These are phyloP conservation scores for Orychophragmus violaceus DNA, from an alignment of 345 rosid species.

Conservation along the genomic window DNA sequence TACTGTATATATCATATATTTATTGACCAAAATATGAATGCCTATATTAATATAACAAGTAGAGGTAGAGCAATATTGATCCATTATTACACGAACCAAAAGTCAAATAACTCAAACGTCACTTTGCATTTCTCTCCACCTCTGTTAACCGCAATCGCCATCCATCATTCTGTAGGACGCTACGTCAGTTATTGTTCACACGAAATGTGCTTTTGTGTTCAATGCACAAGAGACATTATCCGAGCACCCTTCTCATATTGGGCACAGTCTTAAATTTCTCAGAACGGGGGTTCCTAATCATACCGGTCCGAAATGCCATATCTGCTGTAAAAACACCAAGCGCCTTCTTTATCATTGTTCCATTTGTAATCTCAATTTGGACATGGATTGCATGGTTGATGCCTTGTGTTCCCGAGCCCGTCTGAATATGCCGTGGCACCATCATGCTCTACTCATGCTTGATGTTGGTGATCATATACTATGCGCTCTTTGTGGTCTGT, in stretches of 20 bases:
- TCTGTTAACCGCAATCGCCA: no score
- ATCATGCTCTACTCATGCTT: neutral
- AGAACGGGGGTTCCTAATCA: neutral
- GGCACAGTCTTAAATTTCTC: neutral
- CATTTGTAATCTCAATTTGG: neutral
- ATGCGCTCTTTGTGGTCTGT: neutral
- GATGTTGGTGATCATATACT: accelerated
- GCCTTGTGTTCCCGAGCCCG: neutral
- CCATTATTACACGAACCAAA: no score
- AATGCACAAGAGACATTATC: no score
- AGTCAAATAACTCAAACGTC: no score
- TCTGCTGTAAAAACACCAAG: neutral
- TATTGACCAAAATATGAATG: no score
- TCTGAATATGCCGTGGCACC: no score
- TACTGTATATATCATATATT: no score
- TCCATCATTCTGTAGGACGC: no score
- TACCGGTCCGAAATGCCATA: neutral
- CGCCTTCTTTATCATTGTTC: neutral
- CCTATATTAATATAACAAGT: no score
- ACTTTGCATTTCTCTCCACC: no score
- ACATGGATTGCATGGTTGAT: neutral
- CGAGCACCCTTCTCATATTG: neutral
- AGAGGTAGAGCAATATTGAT: no score
- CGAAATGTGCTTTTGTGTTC: neutral
- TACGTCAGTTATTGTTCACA: neutral